Base-by-base conservation (phyloP, 2,329 filamentous ascomycete species). In the Clonostachys chloroleuca region DNA sequence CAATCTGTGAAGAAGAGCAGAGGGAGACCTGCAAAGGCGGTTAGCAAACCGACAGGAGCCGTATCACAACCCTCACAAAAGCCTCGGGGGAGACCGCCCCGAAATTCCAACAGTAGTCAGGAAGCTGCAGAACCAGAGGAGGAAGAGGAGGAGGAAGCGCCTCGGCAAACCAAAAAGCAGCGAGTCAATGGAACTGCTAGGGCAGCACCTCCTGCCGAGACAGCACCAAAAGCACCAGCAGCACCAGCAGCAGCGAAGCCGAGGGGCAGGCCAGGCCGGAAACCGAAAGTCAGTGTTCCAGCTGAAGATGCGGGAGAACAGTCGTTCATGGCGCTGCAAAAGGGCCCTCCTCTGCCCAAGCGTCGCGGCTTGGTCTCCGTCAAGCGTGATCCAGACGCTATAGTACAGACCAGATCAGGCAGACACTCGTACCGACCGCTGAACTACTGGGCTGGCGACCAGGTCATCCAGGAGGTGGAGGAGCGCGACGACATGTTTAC, bases 401-500 rank as follows among this genome's bases (percentile, higher is more conserved):
- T 80, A 51, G 73, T 74, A 33, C 78, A 75, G 41, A 88, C 85
- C 44, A 84, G 90, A 46, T 92, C 86, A 12, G 92, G 90, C 3
- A 82, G 94, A 48, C 81, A 83, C 45, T 89, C 88, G 10, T 84
- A 89, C 51, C 81, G 82, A 50, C 94, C 92, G 1, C 68, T 96
- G 34, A 83, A 89, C 24, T 95, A 80, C 62, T 97, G 92, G 92
- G 84, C 84, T 57, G 91, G 91, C 54, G 92, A 97, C 62, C 81
- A 80, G 46, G 81, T 87, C 42, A 80, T 90, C 18, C 89, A 84
- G 58, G 83, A 85, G 45, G 73, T 78, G 16, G 78, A 82, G 20
- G 81, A 83, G 43, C 62, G 67, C 40, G 69, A 70, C 30, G 78
- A 78, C 47, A 65, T 48, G 64, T 73, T 44, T 59, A 65, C 20